Evolutionary conservation across 163 green algal genomes (phyloP).

Genomic region (Volvox carteri): DNA sequence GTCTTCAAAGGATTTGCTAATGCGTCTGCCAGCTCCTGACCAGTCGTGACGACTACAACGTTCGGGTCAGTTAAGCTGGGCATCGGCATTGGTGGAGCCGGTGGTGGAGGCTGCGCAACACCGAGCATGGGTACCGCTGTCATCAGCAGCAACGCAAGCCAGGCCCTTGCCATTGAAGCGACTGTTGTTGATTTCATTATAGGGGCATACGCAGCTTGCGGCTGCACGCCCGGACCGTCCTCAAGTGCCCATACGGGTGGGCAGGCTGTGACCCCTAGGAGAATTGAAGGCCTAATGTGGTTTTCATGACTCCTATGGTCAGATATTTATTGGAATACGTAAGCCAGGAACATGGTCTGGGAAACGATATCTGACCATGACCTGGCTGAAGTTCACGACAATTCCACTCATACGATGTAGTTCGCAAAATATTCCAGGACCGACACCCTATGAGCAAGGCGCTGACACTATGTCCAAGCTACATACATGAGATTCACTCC

Average conservation of each 20-base stretch:
- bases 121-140: not conserved
- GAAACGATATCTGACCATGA: no score
- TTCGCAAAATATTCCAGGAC: no score
- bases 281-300: not conserved
- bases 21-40: not conserved
- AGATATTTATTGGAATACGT: no score
- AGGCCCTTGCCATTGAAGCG: no score
- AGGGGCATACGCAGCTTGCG: not conserved
- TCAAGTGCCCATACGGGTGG: not conserved
- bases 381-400: no score
- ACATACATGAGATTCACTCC: no score
- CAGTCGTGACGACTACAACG: not conserved
- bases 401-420: no score
- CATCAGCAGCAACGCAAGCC: not conserved
- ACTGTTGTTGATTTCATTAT: no score
- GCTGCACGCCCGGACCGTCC: not conserved
- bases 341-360: no score
- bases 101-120: not conserved
- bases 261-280: not conserved
- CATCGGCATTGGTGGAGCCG: not conserved
- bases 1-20: not conserved
- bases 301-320: not conserved
- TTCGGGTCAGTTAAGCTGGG: not conserved
- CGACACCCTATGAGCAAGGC: no score
- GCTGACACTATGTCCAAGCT: no score